phyloP scores from a whole-genome alignment of 176 grass and related monocot species.

The Aegilops longissima region DNA sequence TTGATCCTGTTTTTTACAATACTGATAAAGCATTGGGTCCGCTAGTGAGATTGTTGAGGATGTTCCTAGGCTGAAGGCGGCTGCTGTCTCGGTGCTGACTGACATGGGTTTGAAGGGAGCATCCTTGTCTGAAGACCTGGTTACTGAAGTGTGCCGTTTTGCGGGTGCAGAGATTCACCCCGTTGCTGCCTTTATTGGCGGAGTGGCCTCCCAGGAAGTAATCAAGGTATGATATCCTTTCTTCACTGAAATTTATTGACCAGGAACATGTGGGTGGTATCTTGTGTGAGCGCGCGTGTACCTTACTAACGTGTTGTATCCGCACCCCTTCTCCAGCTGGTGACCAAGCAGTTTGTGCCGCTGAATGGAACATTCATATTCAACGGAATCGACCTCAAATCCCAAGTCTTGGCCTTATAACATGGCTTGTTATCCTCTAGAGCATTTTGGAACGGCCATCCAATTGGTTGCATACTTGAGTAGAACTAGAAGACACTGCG shows the following conservation, averaged over 20 bases:
- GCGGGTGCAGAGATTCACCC: conserved; percentile 79
- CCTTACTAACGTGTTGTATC: background rate
- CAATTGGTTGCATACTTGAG: background rate
- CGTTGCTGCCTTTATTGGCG: conserved; percentile 82
- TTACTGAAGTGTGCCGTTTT: conserved; percentile 87
- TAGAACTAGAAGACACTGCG: conserved; percentile 5
- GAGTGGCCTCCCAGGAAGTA: conserved; percentile 84
- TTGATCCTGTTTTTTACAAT: conserved; percentile 43
- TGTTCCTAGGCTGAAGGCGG: conserved; percentile 68
- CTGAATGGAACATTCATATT: conserved; percentile 78
- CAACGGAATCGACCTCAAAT: conserved; percentile 94
- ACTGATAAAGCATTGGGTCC: conserved; percentile 56
- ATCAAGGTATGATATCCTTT: conserved; percentile 61
- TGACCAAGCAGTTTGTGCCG: conserved; percentile 90
- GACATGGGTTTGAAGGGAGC: conserved; percentile 77
- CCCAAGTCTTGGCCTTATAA: conserved; percentile 72
- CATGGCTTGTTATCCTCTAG: background rate
- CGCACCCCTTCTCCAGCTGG: conserved; percentile 48
- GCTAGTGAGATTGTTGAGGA: conserved; percentile 92
- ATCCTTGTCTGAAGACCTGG: conserved; percentile 67
- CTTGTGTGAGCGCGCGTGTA: background rate
- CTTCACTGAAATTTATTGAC: background rate
- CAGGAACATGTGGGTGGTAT: background rate
- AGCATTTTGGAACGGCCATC: background rate
- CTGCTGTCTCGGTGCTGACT: conserved; percentile 61